These are phyloP conservation scores for Solanum megistacrolobum DNA, from an alignment of 257 asterid genomes.

Conservation along the genomic window DNA sequence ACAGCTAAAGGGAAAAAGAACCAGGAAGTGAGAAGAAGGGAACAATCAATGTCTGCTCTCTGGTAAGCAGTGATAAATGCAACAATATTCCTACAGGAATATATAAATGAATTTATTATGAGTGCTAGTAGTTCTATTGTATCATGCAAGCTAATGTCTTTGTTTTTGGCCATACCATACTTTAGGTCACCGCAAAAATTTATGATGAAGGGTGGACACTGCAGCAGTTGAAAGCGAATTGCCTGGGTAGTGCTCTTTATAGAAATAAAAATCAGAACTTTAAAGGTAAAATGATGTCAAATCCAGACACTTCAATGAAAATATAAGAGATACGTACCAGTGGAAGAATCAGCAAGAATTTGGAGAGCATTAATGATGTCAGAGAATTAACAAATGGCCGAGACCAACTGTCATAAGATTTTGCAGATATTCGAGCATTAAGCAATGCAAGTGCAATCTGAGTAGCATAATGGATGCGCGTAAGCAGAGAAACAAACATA, in stretches of 20 bases:
- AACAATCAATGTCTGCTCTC: background rate
- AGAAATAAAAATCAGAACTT: conserved; percentile 5
- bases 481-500: background rate
- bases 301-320: background rate
- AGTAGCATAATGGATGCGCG: background rate
- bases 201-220: conserved; percentile 66
- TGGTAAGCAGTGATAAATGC: background rate
- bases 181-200: conserved; percentile 83
- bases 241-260: conserved; percentile 74
- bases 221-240: conserved; percentile 71
- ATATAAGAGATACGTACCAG: conserved; percentile 41
- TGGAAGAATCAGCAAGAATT: conserved; percentile 74
- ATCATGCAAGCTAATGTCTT: background rate
- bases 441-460: conserved; percentile 72
- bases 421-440: conserved; percentile 73
- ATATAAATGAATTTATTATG: background rate
- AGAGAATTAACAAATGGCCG: conserved; percentile 45
- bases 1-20: conserved; percentile 25
- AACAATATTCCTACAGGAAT: background rate
- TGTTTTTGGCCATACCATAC: conserved; percentile 43
- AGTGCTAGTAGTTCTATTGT: background rate
- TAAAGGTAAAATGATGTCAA: background rate
- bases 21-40: background rate
- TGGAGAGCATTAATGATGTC: conserved; percentile 66
- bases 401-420: conserved; percentile 66